Base-by-base conservation (phyloP, 345 rosid genomes). In the Tarenaya hassleriana region DNA sequence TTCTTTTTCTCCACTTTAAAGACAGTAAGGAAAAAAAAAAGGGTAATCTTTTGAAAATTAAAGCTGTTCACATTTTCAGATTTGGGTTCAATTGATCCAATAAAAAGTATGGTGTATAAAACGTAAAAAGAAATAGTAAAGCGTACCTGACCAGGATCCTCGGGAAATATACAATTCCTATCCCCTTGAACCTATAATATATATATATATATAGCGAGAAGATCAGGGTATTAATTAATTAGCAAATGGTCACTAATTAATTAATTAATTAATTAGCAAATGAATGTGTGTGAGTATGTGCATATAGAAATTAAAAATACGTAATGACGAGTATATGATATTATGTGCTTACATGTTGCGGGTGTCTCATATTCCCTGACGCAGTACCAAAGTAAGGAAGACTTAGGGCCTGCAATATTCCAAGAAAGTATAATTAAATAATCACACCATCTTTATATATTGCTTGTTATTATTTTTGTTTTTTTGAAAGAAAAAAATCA, bases 101-200 rank as follows among this genome's bases (percentile, higher is more conserved):
- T 64, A 69, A 77, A 67, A 73, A 80, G 65, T 60, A 16, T 47
- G 13, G 45, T 53, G 47, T 34, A 29, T 34, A 54, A 66, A 34
- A n/a, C 33, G 41, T 59, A 17, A 24, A 41, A 19, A 7, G 38
- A 60, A 21, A 33, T 33, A 7, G 58, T 75, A 40, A 18, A 41
- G 47, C 34, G 50, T 75, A 82, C 94, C 86, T 82, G 90, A 73
- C 86, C 90, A 68, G 91, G 89, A 70, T 89, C 95, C 63, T 89
- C 97, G 63, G 97, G 94, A 75, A 86, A 86, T 50, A 83, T 65
- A 69, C 79, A 74, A 68, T 73, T 77, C 79, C 78, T 74, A 54
- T 83, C 84, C 21, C 88, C 95, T 57, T 71, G 83, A 62, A 86
- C 81, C 97, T 86, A 73, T 46, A 13, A 17, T 39, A 16, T 9